Base-by-base conservation (phyloP, 2,329 filamentous ascomycete species). In the Keithomyces neogunnii region DNA sequence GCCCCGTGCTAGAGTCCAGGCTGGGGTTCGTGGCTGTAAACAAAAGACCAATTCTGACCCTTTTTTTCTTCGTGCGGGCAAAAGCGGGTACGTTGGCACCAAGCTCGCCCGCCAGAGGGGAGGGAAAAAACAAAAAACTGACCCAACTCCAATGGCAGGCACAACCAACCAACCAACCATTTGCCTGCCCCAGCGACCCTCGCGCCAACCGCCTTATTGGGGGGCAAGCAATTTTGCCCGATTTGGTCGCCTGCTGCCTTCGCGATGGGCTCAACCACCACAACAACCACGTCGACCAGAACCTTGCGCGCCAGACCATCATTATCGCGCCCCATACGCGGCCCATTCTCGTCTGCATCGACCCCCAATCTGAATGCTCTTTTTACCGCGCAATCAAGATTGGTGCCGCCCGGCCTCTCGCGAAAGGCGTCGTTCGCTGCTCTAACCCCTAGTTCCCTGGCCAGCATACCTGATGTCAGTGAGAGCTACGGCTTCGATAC, bases 391-490 rank as follows among this genome's bases (percentile, higher is more conserved):
- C 76, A 77, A 57, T 74, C 76, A 48, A 73, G 72, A 56, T 70
- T 75, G 30, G 64, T 64, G 46, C 69, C 71, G 32, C 69, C 64
- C 45, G 72, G 75, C 53, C 73, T 85, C 58, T 76, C 79, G 62
- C 83, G 86, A 63, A 90, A 91, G 72, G 76, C 78, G 54, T 89
- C 85, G 47, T 73, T 88, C 56, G 84, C 82, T 55, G 82, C 85
- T 47, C 76, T 91, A 57, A 88, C 84, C 48, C 73, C 74, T 54
- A 73, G 72, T 62, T 81, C 81, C 30, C 74, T 86, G 50, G 81
- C 83, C 56, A 73, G 77, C 54, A 84, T 85, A 57, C 83, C 82
- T 60, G 82, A 86, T 81, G 80, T 79, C 59, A 81, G 73, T 65
- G 77, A 81, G 65, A 78, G 73, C 60, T 85, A 85, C 76, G 78